Evolutionary conservation across 306 rosid species (phyloP).

Genomic region (peach (Prunus persica)): Prunus_persica_NCBIv2 NC_034013.1:717501-718000

Average conservation of each 20-base stretch:
- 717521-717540: slow-evolving; percentile 14
- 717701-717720: background rate
- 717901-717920: background rate
- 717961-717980: slow-evolving; percentile 5
- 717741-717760: background rate
- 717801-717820: background rate
- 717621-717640: too few relatives aligned
- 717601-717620: background rate
- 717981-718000: slow-evolving; percentile 10
- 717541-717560: background rate
- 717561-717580: background rate
- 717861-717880: background rate
- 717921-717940: slow-evolving; percentile 15
- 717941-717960: background rate
- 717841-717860: slow-evolving; percentile 1
- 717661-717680: too few relatives aligned
- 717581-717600: too few relatives aligned
- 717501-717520: slow-evolving; percentile 4
- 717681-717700: background rate
- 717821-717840: slow-evolving; percentile 30
- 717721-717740: background rate
- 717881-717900: background rate
- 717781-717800: background rate
- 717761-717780: background rate
- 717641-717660: too few relatives aligned